Evolutionary conservation across 2,329 filamentous ascomycete species (phyloP).

Genomic region (Alternaria triticimaculans): DNA sequence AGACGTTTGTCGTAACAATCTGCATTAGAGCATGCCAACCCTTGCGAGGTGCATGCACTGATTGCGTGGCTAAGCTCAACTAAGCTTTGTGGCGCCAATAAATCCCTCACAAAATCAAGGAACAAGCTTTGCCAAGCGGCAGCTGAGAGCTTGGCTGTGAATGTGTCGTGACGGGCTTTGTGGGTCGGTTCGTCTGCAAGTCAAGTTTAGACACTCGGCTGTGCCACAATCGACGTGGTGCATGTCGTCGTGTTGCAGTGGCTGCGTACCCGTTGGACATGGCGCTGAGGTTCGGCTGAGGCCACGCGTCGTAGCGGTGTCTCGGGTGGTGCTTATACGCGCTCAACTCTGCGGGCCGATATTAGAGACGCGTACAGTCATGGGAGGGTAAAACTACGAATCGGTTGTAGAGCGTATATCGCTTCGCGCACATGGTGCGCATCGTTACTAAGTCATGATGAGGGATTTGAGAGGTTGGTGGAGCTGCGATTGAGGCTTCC

Average conservation of each 20-base stretch:
- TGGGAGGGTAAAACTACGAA: too few species aligned
- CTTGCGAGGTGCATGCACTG: constrained; percentile 15
- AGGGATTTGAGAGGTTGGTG: background rate
- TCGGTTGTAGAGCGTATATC: background rate
- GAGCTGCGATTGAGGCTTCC: background rate
- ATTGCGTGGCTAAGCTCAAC: constrained; percentile 21
- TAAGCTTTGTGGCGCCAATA: constrained; percentile 38
- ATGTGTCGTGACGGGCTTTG: constrained; percentile 1
- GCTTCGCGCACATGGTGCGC: background rate
- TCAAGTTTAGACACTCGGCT: background rate
- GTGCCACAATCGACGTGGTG: constrained; percentile 16
- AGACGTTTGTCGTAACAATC: constrained; percentile 1
- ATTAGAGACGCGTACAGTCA: background rate
- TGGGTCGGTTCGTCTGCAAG: background rate
- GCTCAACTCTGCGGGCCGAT: background rate
- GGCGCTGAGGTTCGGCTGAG: background rate
- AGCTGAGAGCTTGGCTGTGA: constrained; percentile 32
- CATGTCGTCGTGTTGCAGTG: constrained; percentile 22
- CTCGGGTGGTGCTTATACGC: background rate
- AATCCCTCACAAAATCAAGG: constrained; percentile 30
- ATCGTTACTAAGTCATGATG: background rate
- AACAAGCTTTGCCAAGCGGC: constrained; percentile 40
- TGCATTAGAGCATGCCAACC: constrained; percentile 14
- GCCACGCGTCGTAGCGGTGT: background rate
- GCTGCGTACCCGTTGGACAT: constrained; percentile 17